A percentile compares a stretch with the other conserved stretches of the same genome.
Evolutionary conservation across 108 stramenopile genomes (phyloP).

Genomic region (Nannochloropsis salina): DNA sequence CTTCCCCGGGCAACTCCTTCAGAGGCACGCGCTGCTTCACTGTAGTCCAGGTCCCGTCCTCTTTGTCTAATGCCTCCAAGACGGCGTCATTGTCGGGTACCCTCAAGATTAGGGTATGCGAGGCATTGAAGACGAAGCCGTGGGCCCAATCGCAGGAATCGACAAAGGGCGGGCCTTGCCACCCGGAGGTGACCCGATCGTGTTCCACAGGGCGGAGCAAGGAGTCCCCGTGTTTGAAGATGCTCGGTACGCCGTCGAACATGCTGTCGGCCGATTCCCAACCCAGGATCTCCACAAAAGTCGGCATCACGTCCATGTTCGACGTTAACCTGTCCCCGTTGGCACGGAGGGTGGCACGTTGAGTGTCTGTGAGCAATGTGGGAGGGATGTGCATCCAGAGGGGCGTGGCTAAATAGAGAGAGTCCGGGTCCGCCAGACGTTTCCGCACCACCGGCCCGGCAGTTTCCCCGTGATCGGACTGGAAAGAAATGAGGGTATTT

Average conservation of each 20-base stretch:
- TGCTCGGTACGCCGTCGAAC: neutral
- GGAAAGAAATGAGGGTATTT: slow-evolving; percentile 6
- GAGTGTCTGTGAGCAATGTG: neutral
- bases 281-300: slow-evolving; percentile 12
- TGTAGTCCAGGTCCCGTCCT: neutral
- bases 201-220: neutral
- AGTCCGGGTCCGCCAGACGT: neutral
- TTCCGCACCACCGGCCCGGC: neutral
- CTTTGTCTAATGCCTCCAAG: neutral
- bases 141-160: slow-evolving; percentile 11
- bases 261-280: neutral
- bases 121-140: neutral
- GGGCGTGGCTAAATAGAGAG: neutral
- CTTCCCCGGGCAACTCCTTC: neutral
- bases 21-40: neutral
- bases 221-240: neutral
- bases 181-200: neutral
- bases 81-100: neutral
- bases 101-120: neutral
- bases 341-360: neutral
- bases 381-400: slow-evolving; percentile 6
- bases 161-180: neutral
- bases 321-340: neutral
- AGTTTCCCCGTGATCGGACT: neutral
- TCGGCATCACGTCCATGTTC: slow-evolving; percentile 1